Percentiles rank a stretch among this genome's conserved stretches.
phyloP scores from a whole-genome alignment of 352 stramenopile genomes.

The Aphanomyces stellatus region DNA sequence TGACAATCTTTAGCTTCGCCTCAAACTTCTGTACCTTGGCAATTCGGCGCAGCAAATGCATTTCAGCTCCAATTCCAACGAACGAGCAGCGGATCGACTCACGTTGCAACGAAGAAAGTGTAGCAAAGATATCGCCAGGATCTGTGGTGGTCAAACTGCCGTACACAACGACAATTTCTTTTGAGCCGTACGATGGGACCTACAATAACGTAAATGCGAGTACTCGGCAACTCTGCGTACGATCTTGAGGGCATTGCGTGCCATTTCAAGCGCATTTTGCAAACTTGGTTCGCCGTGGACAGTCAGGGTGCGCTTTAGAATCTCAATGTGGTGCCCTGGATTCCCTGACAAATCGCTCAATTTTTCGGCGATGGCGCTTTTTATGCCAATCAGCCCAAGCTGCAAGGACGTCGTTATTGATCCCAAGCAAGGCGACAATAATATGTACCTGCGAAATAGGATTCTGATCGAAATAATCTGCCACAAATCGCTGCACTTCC shows the following conservation, averaged over 20 bases:
- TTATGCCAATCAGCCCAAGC: conserved; percentile 84
- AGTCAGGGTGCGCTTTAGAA: conserved; percentile 48
- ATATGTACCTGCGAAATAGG: conserved; percentile 71
- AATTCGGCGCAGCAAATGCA: conserved; percentile 82
- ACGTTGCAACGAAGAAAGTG: conserved; percentile 83
- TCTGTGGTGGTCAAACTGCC: conserved; percentile 94
- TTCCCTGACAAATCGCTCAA: conserved; percentile 87
- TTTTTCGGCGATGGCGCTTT: conserved; percentile 86
- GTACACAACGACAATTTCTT: conserved; percentile 92
- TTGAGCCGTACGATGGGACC: conserved; percentile 68
- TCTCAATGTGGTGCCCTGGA: conserved; percentile 76
- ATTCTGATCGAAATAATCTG: conserved; percentile 93
- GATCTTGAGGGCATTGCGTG: conserved; percentile 86
- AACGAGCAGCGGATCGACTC: conserved; percentile 90
- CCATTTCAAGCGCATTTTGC: conserved; percentile 87
- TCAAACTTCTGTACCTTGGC: conserved; percentile 21
- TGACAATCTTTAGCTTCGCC: background rate
- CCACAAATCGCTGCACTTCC: conserved; percentile 77
- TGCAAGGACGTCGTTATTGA: background rate
- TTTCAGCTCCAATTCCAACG: conserved; percentile 92
- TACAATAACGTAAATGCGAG: background rate
- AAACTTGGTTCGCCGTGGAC: conserved; percentile 85
- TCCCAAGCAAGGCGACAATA: background rate
- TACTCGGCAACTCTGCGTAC: conserved; percentile 30
- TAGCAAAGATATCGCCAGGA: conserved; percentile 93